A percentile compares a stretch with the other conserved stretches of the same genome.
Conservation (phyloP, 1,284 basidiomycete genomes). For the Stereum hirsutum region DNA sequence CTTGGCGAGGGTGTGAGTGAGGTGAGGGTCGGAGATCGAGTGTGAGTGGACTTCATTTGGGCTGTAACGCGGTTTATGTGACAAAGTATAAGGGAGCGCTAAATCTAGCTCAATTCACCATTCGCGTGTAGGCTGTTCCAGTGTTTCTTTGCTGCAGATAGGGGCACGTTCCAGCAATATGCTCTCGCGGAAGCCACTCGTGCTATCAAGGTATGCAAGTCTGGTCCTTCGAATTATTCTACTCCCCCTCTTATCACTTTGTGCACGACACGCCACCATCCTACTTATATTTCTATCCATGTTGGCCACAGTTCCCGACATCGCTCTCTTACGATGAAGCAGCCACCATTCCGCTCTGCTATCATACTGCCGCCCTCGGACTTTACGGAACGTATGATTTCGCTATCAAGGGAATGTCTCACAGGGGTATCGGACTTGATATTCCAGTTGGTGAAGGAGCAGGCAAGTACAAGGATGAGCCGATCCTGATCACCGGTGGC, state of each 20-base stretch:
- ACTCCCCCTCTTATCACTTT: too few species aligned
- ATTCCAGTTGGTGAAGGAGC: constrained; percentile 10
- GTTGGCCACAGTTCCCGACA: constrained; percentile 9
- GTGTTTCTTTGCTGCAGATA: background rate
- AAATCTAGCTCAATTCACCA: too few species aligned
- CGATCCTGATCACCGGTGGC: constrained; percentile 22
- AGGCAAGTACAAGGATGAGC: constrained; percentile 16
- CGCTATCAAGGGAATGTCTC: background rate
- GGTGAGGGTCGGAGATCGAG: too few species aligned
- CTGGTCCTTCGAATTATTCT: too few species aligned
- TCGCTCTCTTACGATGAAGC: constrained; percentile 9
- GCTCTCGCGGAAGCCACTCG: constrained; percentile 3
- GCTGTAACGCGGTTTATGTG: too few species aligned
- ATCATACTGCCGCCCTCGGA: constrained; percentile 7
- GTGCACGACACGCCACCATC: too few species aligned
- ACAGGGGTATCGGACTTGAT: constrained; percentile 5
- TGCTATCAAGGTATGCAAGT: constrained; percentile 7
- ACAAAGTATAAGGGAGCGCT: too few species aligned
- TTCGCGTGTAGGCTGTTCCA: constrained; percentile 1
- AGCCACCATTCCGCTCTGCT: constrained; percentile 7
- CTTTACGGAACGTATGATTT: too few species aligned
- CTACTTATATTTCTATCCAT: too few species aligned
- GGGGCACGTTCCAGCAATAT: constrained; percentile 9
- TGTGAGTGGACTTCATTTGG: too few species aligned
- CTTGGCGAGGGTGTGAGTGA: too few species aligned